Evolutionary conservation across 208 protist species (phyloP), one percentile per base, ranked within the genome.

Genomic region (Trypanosoma melophagium): DNA sequence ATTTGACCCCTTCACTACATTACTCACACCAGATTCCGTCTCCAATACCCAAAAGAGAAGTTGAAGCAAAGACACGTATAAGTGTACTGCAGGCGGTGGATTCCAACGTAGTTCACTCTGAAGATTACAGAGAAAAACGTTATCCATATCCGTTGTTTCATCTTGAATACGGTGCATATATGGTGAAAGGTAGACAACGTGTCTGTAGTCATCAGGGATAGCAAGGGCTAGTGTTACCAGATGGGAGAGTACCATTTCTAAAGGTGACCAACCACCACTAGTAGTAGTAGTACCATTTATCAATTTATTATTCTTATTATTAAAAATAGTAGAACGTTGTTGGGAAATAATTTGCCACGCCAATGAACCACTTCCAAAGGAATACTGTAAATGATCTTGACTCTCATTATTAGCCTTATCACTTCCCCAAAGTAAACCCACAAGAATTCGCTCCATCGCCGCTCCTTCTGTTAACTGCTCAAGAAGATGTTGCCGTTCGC

Each of bases 281-380:
- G 3, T 5, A 35, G 3, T 5, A 35, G 3, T 5, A 35, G 28
- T 35, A 35, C 5, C 5, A 1, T 7, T 35, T 35, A 35, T 35
- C 1, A 7, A 7, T 7, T 35, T 35, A 35, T 35, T 35, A 35
- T 35, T 35, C 1, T 35, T 35, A 35, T 35, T 35, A 35, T 35
- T 35, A 35, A 81, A 60, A 21, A 84, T 68, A 10, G 25, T 66
- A 9, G 7, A 38, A 49, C 67, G 81, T 40, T 90, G 74, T 51
- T 74, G 57, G 8, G 71, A 51, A 54, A 92, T 65, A 7, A 88
- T 71, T n/a, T 59, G 45, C 83, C 83, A 93, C 8, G 83, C 87
- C 22, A 88, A 77, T 7, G 87, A 93, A n/a, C 84, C 82, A 31
- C 74, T 74, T 17, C 83, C 87, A 66, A 84, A 89, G 1, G 61